Conservation (phyloP, 768 basidiomycete species). For the Gloeophyllum trabeum region DNA sequence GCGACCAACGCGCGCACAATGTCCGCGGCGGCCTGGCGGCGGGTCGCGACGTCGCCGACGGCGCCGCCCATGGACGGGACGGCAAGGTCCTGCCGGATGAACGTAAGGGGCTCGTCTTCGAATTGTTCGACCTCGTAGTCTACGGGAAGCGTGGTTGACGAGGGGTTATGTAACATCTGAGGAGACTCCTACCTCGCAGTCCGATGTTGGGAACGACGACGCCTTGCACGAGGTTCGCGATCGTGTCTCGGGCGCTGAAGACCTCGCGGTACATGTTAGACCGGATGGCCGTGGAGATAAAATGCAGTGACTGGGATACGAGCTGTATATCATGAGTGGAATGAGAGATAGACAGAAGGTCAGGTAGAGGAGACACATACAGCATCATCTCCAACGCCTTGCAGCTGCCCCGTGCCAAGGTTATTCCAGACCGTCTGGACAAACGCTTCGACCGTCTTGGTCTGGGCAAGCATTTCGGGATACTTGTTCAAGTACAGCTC, state of each 20-base stretch:
- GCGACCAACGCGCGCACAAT: slow-evolving; percentile 87
- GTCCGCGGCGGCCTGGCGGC: slow-evolving; percentile 89
- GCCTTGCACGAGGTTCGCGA: slow-evolving; percentile 74
- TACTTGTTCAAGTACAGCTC: slow-evolving; percentile 85
- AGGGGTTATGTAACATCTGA: background rate
- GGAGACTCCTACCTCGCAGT: slow-evolving; percentile 38
- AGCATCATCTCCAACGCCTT: slow-evolving; percentile 63
- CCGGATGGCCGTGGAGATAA: slow-evolving; percentile 88
- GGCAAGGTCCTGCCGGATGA: slow-evolving; percentile 79
- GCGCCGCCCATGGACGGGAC: slow-evolving; percentile 34
- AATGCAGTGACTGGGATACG: slow-evolving; percentile 83
- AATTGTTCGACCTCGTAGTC: slow-evolving; percentile 92
- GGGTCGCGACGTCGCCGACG: slow-evolving; percentile 65
- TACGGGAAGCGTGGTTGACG: slow-evolving; percentile 8
- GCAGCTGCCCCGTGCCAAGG: slow-evolving; percentile 58
- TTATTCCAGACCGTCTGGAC: slow-evolving; percentile 89
- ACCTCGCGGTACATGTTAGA: slow-evolving; percentile 72
- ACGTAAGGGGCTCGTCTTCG: slow-evolving; percentile 95
- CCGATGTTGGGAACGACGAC: slow-evolving; percentile 92
- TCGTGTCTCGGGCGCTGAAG: slow-evolving; percentile 74
- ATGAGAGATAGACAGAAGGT: background rate
- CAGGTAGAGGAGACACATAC: slow-evolving; percentile 27
- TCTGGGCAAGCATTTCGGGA: slow-evolving; percentile 61
- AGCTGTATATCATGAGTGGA: slow-evolving; percentile 31
- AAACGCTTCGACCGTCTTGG: slow-evolving; percentile 55